These are phyloP conservation scores for Solanum raphanifolium DNA, from an alignment of 257 asterid genomes.

Conservation along the genomic window DNA sequence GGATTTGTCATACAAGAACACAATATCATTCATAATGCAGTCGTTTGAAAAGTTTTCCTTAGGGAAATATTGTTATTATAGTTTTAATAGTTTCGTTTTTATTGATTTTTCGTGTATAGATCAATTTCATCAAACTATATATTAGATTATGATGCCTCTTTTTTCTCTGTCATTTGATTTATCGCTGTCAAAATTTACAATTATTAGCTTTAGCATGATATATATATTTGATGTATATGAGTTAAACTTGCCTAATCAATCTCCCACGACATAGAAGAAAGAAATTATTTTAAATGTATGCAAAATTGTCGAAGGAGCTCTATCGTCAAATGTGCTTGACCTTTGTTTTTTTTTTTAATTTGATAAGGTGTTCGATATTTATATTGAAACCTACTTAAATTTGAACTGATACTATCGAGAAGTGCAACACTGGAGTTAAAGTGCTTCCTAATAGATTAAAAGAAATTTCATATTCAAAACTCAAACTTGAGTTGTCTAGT, in stretches of 20 bases:
- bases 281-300: background rate
- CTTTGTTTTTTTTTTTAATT: background rate
- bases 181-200: rapidly evolving
- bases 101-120: background rate
- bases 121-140: background rate
- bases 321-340: background rate
- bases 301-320: background rate
- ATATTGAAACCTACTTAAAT: too few species aligned
- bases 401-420: too few species aligned
- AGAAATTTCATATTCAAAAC: background rate
- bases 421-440: too few species aligned
- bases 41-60: background rate
- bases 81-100: background rate
- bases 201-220: background rate
- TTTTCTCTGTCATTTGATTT: background rate
- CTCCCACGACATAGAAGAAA: background rate
- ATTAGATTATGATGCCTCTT: background rate
- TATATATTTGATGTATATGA: background rate
- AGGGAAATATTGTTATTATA: background rate
- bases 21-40: too few species aligned
- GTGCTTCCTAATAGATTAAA: too few species aligned
- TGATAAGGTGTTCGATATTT: too few species aligned
- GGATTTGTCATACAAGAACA: background rate
- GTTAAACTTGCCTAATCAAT: background rate
- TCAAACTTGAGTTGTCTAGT: background rate